Conservation (phyloP, 495 filamentous ascomycete genomes). For the Daldinia bambusicola region DNA sequence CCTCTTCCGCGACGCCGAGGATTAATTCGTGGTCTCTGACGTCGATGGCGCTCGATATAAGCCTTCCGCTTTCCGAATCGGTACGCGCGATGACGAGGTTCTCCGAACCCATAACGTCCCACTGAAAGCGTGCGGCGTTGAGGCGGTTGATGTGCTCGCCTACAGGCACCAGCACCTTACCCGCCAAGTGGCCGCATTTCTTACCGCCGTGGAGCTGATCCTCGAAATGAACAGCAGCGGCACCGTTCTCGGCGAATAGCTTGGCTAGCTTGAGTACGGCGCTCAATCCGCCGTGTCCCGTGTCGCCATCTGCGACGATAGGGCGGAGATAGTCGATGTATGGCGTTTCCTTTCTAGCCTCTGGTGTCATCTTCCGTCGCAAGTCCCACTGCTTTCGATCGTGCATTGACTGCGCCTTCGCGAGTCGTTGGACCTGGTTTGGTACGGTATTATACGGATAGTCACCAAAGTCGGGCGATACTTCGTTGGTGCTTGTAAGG, state of each 20-base stretch:
- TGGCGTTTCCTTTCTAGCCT: slow-evolving; percentile 75
- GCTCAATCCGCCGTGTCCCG: slow-evolving; percentile 89
- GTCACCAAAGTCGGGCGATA: slow-evolving; percentile 95
- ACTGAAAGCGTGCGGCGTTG: slow-evolving; percentile 91
- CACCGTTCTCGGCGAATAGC: slow-evolving; percentile 97
- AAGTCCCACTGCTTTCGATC: slow-evolving; percentile 95
- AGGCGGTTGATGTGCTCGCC: slow-evolving; percentile 97
- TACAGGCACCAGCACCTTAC: slow-evolving; percentile 94
- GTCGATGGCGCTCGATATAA: slow-evolving; percentile 91
- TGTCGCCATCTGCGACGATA: slow-evolving; percentile 98
- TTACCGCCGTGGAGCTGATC: slow-evolving; percentile 98
- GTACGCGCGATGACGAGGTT: slow-evolving; percentile 94
- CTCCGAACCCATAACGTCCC: slow-evolving; percentile 96
- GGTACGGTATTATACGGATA: slow-evolving; percentile 99
- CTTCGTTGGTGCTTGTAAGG: slow-evolving; percentile 93
- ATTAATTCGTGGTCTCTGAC: slow-evolving; percentile 97
- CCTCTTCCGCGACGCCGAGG: slow-evolving; percentile 78
- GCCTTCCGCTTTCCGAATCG: slow-evolving; percentile 90
- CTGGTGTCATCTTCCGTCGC: slow-evolving; percentile 76
- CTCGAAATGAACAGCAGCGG: slow-evolving; percentile 96
- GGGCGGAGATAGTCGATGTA: slow-evolving; percentile 93
- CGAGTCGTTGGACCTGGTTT: slow-evolving; percentile 94
- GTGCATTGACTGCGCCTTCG: slow-evolving; percentile 96
- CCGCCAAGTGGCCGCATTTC: slow-evolving; percentile 97
- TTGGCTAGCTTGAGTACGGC: slow-evolving; percentile 97